A percentile compares a stretch with the other conserved stretches of the same genome.
phyloP scores from a whole-genome alignment of 2,329 filamentous ascomycete genomes.

The Camillea tinctor region DNA sequence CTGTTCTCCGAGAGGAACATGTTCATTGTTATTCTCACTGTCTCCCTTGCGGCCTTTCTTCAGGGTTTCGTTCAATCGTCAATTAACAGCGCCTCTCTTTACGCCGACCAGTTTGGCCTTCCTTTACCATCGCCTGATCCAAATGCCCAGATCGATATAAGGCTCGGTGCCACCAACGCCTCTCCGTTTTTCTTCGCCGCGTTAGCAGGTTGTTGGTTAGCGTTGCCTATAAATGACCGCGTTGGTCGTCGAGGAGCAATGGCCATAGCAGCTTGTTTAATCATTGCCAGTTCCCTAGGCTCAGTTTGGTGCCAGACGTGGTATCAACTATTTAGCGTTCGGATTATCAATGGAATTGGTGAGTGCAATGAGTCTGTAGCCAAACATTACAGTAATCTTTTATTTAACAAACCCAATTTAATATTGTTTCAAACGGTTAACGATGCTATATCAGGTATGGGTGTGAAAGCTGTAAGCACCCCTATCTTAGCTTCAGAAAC shows the following conservation, averaged over 20 bases:
- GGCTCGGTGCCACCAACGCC: no score
- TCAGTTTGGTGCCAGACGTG: constrained; percentile 36
- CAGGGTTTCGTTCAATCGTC: no score
- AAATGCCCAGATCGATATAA: no score
- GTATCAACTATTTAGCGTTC: constrained; percentile 34
- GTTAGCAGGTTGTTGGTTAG: no score
- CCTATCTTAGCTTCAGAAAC: constrained; percentile 48
- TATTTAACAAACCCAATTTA: no score
- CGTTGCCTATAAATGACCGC: constrained; percentile 42
- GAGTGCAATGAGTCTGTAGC: constrained; percentile 13
- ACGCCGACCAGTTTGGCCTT: no score
- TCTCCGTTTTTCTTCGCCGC: no score
- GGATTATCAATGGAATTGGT: constrained; percentile 41
- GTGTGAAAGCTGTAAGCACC: constrained; percentile 48
- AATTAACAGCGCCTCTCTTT: no score
- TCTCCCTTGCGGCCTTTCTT: no score
- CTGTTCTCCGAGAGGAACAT: no score
- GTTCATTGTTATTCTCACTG: no score
- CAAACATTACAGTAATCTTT: neutral
- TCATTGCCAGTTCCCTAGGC: constrained; percentile 39
- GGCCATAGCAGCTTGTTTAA: constrained; percentile 37
- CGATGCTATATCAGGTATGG: constrained; percentile 37
- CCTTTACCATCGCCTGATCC: no score
- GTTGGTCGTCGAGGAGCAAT: constrained; percentile 42
- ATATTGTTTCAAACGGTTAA: neutral